These are phyloP conservation scores for Aspergillus fructus DNA, from an alignment of 2,329 filamentous ascomycete genomes.

Conservation along the genomic window DNA sequence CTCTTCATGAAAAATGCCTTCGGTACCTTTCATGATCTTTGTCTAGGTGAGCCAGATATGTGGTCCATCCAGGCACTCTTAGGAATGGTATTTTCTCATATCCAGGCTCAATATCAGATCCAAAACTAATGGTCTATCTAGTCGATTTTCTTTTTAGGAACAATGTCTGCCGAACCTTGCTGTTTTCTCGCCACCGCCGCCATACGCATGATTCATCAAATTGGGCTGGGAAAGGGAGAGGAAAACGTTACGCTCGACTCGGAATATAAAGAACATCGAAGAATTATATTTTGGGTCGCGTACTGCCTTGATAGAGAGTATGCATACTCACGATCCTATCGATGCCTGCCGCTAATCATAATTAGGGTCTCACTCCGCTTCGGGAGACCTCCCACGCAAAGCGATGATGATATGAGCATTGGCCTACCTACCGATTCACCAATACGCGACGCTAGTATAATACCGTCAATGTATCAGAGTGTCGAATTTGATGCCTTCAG, in stretches of 20 bases:
- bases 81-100: conserved; percentile 12
- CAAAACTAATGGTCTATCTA: conserved; percentile 1
- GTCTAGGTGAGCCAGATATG: conserved; percentile 15
- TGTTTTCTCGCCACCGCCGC: conserved; percentile 16
- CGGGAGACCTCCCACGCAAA: conserved; percentile 13
- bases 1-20: conserved; percentile 19
- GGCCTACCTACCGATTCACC: conserved; percentile 5
- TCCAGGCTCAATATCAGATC: not conserved
- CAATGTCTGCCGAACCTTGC: conserved; percentile 13
- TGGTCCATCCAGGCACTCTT: conserved; percentile 17
- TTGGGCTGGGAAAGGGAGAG: conserved; percentile 11
- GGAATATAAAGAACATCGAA: conserved; percentile 10
- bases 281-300: conserved; percentile 17
- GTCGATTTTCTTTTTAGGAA: conserved; percentile 14
- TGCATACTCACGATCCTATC: not conserved
- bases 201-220: conserved; percentile 14
- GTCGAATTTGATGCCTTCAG: conserved; percentile 13
- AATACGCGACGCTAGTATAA: not conserved
- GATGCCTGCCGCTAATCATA: not conserved
- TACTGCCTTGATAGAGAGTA: conserved; percentile 22
- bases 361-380: conserved; percentile 19
- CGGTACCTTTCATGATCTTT: conserved; percentile 13
- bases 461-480: conserved; percentile 4
- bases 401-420: conserved; percentile 13
- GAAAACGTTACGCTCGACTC: not conserved